Percentiles rank a stretch among this genome's conserved stretches.
phyloP scores from a whole-genome alignment of 306 rosid genomes.

The Urtica urens region DNA sequence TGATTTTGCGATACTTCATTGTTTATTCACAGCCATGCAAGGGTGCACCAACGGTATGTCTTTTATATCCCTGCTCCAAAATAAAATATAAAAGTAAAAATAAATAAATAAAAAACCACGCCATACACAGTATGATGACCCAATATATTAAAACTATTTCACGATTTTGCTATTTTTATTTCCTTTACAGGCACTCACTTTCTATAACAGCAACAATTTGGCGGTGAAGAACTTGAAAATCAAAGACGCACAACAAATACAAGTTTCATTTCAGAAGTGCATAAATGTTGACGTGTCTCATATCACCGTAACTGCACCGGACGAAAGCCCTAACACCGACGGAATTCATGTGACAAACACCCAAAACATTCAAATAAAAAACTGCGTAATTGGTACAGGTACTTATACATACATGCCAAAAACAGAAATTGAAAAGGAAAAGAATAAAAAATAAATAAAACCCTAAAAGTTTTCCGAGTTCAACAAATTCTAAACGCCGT shows the following conservation, averaged over 20 bases:
- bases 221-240: conserved; percentile 31
- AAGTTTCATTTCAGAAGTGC: conserved; percentile 36
- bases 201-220: conserved; percentile 29
- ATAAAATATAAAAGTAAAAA: too few relatives aligned
- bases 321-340: conserved; percentile 63
- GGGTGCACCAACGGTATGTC: conserved; percentile 70
- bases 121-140: neutral
- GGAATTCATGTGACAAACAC: conserved; percentile 65
- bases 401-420: too few relatives aligned
- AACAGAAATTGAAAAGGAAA: too few relatives aligned
- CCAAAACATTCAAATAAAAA: conserved; percentile 40
- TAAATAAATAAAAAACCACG: too few relatives aligned
- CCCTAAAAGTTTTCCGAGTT: too few relatives aligned
- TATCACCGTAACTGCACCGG: conserved; percentile 40
- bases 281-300: conserved; percentile 27
- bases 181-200: conserved; percentile 55
- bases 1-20: conserved; percentile 1
- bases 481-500: too few relatives aligned
- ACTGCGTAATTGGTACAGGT: conserved; percentile 53
- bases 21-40: conserved; percentile 63
- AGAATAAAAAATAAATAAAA: too few relatives aligned
- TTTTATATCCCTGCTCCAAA: too few relatives aligned
- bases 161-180: neutral
- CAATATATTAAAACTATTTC: neutral
- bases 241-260: conserved; percentile 51